Base-by-base conservation (phyloP, 169 alveolate genomes). In the Eimeria necatrix region DNA sequence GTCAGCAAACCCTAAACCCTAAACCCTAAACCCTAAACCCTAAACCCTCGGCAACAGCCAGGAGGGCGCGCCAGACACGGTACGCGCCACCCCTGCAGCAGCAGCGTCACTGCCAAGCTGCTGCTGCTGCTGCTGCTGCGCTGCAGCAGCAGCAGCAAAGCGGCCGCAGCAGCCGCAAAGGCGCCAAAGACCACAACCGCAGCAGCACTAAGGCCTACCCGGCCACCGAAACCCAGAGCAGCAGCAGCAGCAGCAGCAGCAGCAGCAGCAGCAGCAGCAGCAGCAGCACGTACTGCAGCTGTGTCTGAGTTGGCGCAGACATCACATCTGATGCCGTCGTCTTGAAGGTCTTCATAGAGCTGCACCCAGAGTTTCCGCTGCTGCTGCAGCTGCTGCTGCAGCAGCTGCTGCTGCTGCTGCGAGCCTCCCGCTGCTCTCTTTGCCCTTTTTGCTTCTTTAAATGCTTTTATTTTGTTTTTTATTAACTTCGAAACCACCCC, bases 241-340 rank as follows among this genome's bases (percentile, higher is more conserved):
- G 64, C 64, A 53, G 14, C 64, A 53, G 64, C 64, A 53, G 64
- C 64, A 53, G 14, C 64, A 53, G 64, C 7, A 53, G 64, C 64
- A 53, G 64, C 64, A 53, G 64, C 64, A 53, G 14, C 64, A 53
- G 64, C 7, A 61, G 73, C 73, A 61, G 73, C 73, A 61, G 73
- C 73, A 61, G 73, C 32, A 9, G n/a, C 32, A 20, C 76, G 20
- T 53, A 73, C 94, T 52, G 87, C 68, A 3, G 80, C 14, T 8
- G 87, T 18, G 78, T 90, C 94, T 51, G 78, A 48, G 78, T 71
- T 90, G 2, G 76, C 87, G 89, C 94, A 90, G 24, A 90, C 68
- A 41, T 90, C 94, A 26, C 94, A 90, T 9, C 94, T 3, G 48
- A 73, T 73, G 48, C 94, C 94, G 76, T 90, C 94, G 76, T 90